Evolutionary conservation across 2,329 filamentous ascomycete genomes (phyloP), one percentile per base, ranked within the genome.

Genomic region (Aureobasidium sp.): DNA sequence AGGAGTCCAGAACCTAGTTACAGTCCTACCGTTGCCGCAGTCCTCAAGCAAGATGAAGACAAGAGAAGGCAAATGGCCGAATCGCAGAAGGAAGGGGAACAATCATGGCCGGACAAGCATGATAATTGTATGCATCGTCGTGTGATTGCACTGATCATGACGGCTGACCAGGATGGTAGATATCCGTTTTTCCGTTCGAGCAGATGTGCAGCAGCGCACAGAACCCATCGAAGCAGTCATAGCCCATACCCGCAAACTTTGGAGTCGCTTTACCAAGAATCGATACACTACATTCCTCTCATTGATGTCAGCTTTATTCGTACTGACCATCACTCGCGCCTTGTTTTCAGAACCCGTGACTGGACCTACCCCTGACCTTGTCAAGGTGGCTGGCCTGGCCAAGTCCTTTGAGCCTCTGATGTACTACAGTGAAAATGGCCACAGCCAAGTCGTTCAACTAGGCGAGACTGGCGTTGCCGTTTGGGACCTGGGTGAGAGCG

Each of bases 401-500:
- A 90, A 90, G 69, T 91, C 91, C 10, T 96, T 97, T 70, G 93
- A 97, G 73, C 93, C 93, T 6, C 82, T 97, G 48, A 95, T 97
- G 65, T 94, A 94, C 77, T 96, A 95, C 72, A 96, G 91, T 0
- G 91, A 97, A 70, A 89, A 92, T 71, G 91, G 91, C 9, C 87
- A 91, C 47, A 84, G 87, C 41, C 91, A 96, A 71, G 91, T 96
- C 44, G 87, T 88, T 63, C 90, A 95, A 66, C 79, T 97, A 53
- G 91, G 96, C 74, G 91, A 94, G 61, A 96, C 92, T 0, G 90
- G 91, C 47, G 87, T 96, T 36, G 93, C 93, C 0, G 91, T 97
- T 29, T 96, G 92, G 90, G 93, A 97, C 72, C 81, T 97, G 6
- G 89, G 91, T 63, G 93, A 97, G 80, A 95, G 88, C 66, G 89